Evolutionary conservation across 495 filamentous ascomycete genomes (phyloP), one percentile per base, ranked within the genome.

Genomic region (Evernia prunastri): DNA sequence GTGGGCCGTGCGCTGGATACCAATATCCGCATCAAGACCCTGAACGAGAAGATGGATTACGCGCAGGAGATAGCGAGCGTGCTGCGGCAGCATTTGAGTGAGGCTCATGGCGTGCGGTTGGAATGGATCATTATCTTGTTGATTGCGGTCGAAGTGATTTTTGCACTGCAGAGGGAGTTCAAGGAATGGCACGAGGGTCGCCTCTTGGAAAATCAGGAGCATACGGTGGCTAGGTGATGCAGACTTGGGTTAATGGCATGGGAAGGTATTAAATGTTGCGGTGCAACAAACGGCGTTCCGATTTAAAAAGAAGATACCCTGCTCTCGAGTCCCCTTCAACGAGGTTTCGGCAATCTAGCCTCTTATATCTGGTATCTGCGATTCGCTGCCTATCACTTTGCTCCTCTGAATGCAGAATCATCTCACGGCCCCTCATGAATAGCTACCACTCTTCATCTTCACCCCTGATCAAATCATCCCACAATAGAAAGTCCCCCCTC

Each of bases 1-100:
- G 91, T 96, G 12, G 92, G 93, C 23, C 84, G 87, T 59, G 89
- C 92, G 1, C 80, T 98, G 61, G 95, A 97, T 76, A 91, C 96
- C 18, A 87, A 90, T n/a, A 88, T 92, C 42, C 83, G 94, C 43
- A 97, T 98, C 78, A 90, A 89, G 69, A 85, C 89, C 29, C 75
- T 97, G 68, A 98, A 98, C 74, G 90, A 92, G 78, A 95, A 93
- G 78, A 92, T 98, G 85, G 93, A 96, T 70, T 97, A 97, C 77
- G 94, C 92, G 1, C 89, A 91, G 69, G 94, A 97, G 72, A 97
- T 97, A 70, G 93, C 94, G 15, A 89, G 81, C 66, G 92, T 97
- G 17, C 78, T 97, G 20, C 81, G 95, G 63, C 89, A 96, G 72
- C 86, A 89, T 70, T 79, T 95, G 65, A 96, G 92, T 72, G 93